These are phyloP conservation scores for Penicillium subrubescens DNA, from an alignment of 495 filamentous ascomycete species.

Conservation along the genomic window DNA sequence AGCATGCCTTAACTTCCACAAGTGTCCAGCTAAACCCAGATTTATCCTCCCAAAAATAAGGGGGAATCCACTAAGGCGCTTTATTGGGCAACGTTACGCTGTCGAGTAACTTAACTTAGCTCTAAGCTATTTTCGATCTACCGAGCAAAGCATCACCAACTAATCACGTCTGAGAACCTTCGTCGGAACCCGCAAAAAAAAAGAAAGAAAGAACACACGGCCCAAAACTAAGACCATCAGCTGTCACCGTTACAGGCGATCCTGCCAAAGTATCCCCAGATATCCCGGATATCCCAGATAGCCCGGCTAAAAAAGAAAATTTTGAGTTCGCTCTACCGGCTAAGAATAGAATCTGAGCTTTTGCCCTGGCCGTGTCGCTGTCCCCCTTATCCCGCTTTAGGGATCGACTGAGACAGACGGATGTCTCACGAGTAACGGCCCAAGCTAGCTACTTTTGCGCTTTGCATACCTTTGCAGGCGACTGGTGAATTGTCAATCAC, in stretches of 20 bases:
- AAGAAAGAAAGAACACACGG: background rate
- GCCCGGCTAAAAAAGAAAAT: background rate
- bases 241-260: conserved; percentile 18
- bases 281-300: background rate
- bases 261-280: background rate
- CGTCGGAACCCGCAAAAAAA: background rate
- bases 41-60: background rate
- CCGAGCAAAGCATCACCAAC: background rate
- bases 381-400: background rate
- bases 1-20: background rate
- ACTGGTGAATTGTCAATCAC: conserved; percentile 3
- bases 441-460: background rate
- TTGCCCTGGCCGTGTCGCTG: background rate
- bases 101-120: background rate
- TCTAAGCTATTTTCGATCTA: background rate
- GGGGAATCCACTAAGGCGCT: background rate
- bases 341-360: conserved; percentile 8
- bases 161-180: too few relatives aligned
- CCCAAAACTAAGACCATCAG: background rate
- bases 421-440: background rate
- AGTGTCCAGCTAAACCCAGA: background rate
- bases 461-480: conserved; percentile 1
- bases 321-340: background rate
- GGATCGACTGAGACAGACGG: conserved; percentile 9
- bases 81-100: background rate